Percentiles rank a stretch among this genome's conserved stretches.
Conservation (phyloP, 1,284 basidiomycete genomes). For the Cystobasidiaceae sp. region DNA sequence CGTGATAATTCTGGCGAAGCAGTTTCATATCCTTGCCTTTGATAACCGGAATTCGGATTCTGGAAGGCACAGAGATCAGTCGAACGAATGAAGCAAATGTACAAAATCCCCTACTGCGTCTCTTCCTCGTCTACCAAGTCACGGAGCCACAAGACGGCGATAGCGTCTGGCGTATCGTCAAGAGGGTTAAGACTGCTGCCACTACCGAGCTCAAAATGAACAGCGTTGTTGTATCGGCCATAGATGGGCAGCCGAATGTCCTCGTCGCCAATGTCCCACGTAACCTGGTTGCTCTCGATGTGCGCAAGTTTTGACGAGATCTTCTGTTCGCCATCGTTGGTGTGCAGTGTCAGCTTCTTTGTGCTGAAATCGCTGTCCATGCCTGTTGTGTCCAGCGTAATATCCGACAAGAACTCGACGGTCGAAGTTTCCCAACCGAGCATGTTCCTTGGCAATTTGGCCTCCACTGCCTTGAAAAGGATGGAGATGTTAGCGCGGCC, state of each 20-base stretch:
- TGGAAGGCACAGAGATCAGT: background rate
- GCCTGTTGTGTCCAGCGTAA: conserved; percentile 45
- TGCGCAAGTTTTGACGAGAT: conserved; percentile 50
- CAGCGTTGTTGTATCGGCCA: conserved; percentile 58
- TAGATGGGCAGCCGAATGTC: conserved; percentile 59
- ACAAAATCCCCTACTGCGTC: conserved; percentile 39
- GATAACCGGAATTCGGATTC: conserved; percentile 49
- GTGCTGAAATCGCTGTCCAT: conserved; percentile 45
- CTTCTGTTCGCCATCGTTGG: conserved; percentile 51
- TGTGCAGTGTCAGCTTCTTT: conserved; percentile 53
- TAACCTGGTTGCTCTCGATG: conserved; percentile 42
- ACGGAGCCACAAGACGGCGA: conserved; percentile 62
- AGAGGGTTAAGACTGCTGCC: conserved; percentile 48
- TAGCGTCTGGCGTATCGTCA: conserved; percentile 54
- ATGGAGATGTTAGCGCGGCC: conserved; percentile 53
- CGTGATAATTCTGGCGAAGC: conserved; percentile 58
- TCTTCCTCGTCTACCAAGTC: conserved; percentile 58
- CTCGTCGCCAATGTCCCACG: conserved; percentile 52
- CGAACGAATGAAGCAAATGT: background rate
- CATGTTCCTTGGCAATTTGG: conserved; percentile 57
- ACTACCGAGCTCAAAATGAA: conserved; percentile 59
- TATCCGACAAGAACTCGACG: conserved; percentile 53
- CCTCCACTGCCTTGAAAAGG: conserved; percentile 54
- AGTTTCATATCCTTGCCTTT: conserved; percentile 48
- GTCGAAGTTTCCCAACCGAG: conserved; percentile 71